phyloP scores from a whole-genome alignment of 129 eudicot genomes.

The Rutidosis leptorrhynchoides region DNA sequence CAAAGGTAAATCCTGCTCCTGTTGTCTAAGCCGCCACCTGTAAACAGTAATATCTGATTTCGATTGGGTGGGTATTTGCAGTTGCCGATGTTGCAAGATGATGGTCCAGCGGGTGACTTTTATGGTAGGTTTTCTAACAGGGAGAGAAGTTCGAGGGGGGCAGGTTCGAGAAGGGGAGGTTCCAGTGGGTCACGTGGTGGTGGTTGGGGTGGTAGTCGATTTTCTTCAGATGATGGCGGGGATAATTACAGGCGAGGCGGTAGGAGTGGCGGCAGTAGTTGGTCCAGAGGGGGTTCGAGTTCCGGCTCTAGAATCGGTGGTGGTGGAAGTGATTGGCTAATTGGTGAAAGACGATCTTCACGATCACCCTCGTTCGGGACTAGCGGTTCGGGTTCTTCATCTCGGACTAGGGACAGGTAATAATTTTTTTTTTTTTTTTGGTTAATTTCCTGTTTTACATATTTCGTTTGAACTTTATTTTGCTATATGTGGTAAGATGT shows the following conservation, averaged over 20 bases:
- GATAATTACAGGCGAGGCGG: constrained; percentile 61
- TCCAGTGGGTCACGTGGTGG: constrained; percentile 53
- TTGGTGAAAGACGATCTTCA: constrained; percentile 60
- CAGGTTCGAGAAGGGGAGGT: constrained; percentile 55
- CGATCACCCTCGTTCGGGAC: constrained; percentile 59
- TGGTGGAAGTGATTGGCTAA: constrained; percentile 76
- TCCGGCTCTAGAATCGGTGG: constrained; percentile 35
- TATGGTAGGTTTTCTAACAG: constrained; percentile 80
- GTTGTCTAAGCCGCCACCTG: neutral
- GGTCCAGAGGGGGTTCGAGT: constrained; percentile 51
- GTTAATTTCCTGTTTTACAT: neutral
- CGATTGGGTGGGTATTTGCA: constrained; percentile 29
- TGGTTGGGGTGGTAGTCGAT: constrained; percentile 40
- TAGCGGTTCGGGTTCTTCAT: constrained; percentile 27
- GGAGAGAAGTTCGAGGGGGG: constrained; percentile 62
- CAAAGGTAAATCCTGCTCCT: constrained; percentile 45
- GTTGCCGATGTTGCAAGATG: constrained; percentile 93
- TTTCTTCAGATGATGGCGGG: constrained; percentile 43
- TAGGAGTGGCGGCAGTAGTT: constrained; percentile 59
- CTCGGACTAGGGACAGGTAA: constrained; percentile 38
- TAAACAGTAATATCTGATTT: neutral
- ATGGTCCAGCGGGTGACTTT: constrained; percentile 75
- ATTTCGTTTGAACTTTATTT: neutral
- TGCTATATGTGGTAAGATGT: neutral
- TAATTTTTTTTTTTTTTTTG: no score